Evolutionary conservation across 2,329 filamentous ascomycete genomes (phyloP).

Genomic region (Capronia americana): DNA sequence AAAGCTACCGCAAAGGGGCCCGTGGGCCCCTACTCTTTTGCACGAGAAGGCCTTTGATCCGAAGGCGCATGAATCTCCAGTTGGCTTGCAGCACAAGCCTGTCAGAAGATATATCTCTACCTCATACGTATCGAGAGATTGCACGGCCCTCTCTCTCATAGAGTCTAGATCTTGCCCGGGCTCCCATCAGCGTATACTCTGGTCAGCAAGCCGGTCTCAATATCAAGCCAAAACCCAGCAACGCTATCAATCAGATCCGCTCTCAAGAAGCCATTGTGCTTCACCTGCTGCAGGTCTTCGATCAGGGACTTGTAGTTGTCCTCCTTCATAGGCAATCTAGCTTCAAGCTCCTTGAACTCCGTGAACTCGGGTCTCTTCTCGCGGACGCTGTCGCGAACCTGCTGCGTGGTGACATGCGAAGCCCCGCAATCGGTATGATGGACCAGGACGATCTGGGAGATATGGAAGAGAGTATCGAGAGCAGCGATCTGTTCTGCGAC

Average conservation of each 20-base stretch:
- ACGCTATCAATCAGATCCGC: conserved; percentile 21
- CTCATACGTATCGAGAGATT: neutral
- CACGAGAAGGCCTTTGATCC: neutral
- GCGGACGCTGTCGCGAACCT: conserved; percentile 6
- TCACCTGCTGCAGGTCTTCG: conserved; percentile 18
- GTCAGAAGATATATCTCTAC: neutral
- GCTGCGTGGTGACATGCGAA: conserved; percentile 18
- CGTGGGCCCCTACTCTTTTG: neutral
- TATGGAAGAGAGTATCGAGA: conserved; percentile 23
- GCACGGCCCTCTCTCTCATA: neutral
- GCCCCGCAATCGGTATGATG: conserved; percentile 27
- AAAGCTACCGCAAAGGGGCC: neutral
- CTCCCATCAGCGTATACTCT: conserved; percentile 13
- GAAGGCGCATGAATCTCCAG: no score
- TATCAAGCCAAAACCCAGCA: conserved; percentile 23
- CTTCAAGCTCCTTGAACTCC: conserved; percentile 10
- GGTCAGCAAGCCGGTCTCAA: conserved; percentile 22
- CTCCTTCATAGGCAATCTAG: conserved; percentile 16
- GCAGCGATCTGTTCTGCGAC: conserved; percentile 22
- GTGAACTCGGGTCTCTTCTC: conserved; percentile 23
- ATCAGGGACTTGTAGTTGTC: conserved; percentile 12
- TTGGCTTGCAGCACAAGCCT: neutral
- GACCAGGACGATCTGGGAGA: conserved; percentile 20
- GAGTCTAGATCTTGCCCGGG: neutral
- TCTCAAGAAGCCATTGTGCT: conserved; percentile 16